phyloP scores from a whole-genome alignment of 2,329 filamentous ascomycete species.

The Thermothelomyces thermophilus region DNA sequence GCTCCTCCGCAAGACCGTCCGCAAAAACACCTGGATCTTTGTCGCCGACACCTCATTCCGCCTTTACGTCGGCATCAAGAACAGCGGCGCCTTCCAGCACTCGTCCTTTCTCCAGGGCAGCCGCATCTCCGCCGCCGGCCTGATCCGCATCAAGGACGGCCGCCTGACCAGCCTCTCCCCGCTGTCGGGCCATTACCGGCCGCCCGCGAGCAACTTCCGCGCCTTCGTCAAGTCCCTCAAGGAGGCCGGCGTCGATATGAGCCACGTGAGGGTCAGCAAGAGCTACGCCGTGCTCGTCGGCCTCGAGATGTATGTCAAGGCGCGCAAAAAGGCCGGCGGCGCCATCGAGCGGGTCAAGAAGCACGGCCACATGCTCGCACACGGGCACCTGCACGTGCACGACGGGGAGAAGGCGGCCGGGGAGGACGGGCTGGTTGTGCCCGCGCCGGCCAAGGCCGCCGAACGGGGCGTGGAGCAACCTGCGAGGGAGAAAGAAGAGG shows the following conservation, averaged over 20 bases:
- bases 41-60: constrained; percentile 80
- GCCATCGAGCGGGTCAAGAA: constrained; percentile 13
- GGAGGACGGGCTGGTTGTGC: constrained; percentile 6
- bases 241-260: constrained; percentile 71
- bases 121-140: constrained; percentile 72
- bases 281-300: constrained; percentile 78
- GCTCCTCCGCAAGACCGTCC: constrained; percentile 68
- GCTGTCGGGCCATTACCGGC: constrained; percentile 74
- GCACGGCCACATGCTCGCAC: too few relatives aligned
- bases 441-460: not conserved
- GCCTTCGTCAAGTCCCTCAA: constrained; percentile 70
- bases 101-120: constrained; percentile 81
- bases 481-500: not conserved
- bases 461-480: not conserved
- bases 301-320: constrained; percentile 62
- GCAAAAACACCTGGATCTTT: constrained; percentile 91
- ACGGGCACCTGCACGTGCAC: too few relatives aligned
- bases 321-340: constrained; percentile 17
- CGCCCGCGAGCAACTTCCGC: constrained; percentile 74
- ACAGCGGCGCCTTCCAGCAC: constrained; percentile 82
- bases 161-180: constrained; percentile 67
- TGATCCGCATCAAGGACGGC: constrained; percentile 80
- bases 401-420: constrained; percentile 3
- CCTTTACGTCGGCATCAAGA: constrained; percentile 85
- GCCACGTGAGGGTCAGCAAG: constrained; percentile 68